Evolutionary conservation across 2,329 filamentous ascomycete species (phyloP), one percentile per base, ranked within the genome.

Genomic region (Penicillium thymicola): DNA sequence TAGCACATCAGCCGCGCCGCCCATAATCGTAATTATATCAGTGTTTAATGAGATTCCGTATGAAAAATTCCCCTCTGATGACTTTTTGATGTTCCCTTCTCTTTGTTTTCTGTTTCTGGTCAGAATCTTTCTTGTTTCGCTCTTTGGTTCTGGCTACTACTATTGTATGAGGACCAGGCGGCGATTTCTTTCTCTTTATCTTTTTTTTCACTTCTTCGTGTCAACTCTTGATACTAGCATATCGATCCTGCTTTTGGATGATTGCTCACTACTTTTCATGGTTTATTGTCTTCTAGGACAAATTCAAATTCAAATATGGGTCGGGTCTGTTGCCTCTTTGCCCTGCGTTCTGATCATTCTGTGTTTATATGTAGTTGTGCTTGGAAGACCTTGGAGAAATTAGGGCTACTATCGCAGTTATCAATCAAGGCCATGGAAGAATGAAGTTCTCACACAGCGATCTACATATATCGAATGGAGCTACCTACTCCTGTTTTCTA

Each of bases 11-110:
- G 34, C 28, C 28, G 51, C 46, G 34, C 49, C 30, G 34, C 51
- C 37, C 44, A 18, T 59, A 55, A 58, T 60, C 54, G 47, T 63
- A 60, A 61, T 59, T 65, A 64, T 61, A 66, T 56, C 38, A 42
- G 52, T 28, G 44, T 52, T 21, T 65, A 64, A 66, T 66, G 65
- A 66, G 56, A 51, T 57, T 54, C 27, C 49, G 55, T 54, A 65
- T 63, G 64, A 65, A 58, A 51, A 51, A 57, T 58, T 38, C 42
- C 52, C 44, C 38, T 54, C 32, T 63, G 59, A 65, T 58, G 60
- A 59, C 51, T 55, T 56, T 53, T 50, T 54, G 34, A 18, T 38
- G 38, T 28, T 43, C 10, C n/a, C 27, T 38, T 30, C 27, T 43
- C 18, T 45, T 45, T 34, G 30, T 28, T 47, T 14, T 47, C 32